Conservation (phyloP, 2,329 filamentous ascomycete genomes). For the Metarhizium robertsii region DNA sequence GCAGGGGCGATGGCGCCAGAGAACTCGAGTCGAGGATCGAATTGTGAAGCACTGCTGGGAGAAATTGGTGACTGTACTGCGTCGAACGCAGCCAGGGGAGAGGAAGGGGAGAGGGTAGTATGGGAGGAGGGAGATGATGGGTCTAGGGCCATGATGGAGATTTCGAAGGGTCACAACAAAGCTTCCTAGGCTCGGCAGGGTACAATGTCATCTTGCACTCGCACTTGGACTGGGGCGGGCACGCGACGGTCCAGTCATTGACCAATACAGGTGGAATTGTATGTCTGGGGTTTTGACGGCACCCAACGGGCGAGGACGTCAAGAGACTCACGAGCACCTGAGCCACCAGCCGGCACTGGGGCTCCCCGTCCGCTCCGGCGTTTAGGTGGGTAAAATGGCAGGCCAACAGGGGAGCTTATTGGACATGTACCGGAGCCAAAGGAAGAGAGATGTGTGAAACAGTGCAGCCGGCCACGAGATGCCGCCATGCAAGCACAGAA, state of each 20-base stretch:
- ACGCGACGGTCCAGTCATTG: not conserved
- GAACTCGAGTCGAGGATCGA: slow-evolving; percentile 3
- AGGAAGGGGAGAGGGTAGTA: not conserved
- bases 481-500: not conserved
- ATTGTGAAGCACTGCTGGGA: not conserved
- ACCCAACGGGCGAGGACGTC: not conserved
- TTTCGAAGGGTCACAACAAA: slow-evolving; percentile 1
- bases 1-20: slow-evolving; percentile 4
- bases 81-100: not conserved
- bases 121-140: slow-evolving; percentile 1
- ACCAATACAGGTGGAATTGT: not conserved
- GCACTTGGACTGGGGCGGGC: not conserved
- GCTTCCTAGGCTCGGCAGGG: slow-evolving; percentile 2
- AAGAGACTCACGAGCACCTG: not conserved
- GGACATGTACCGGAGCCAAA: not conserved
- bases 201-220: not conserved
- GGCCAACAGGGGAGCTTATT: not conserved
- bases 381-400: not conserved
- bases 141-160: slow-evolving; percentile 8
- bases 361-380: not conserved
- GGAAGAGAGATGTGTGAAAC: not conserved
- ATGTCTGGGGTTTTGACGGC: slow-evolving; percentile 1
- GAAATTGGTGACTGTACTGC: not conserved
- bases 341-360: not conserved
- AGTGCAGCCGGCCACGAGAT: not conserved